These are phyloP conservation scores for Phallus indusiatus DNA, from an alignment of 768 basidiomycete genomes.

Conservation along the genomic window DNA sequence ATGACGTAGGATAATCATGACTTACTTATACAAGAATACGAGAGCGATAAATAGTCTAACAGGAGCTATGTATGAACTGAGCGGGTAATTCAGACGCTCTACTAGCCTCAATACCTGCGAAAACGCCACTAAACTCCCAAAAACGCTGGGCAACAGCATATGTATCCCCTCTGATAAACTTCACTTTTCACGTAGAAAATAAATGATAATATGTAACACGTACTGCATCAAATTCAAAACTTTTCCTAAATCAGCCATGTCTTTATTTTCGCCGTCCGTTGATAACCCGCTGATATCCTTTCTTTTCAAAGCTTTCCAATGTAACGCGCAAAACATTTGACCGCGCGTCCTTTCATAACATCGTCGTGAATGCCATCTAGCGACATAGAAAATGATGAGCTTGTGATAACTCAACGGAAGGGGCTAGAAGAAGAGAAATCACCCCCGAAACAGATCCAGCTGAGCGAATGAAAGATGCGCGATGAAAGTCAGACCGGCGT, in stretches of 20 bases:
- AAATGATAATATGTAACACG: slow-evolving; percentile 17
- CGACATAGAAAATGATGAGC: not conserved
- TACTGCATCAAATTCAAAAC: slow-evolving; percentile 72
- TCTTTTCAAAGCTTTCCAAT: slow-evolving; percentile 57
- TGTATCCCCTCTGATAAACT: slow-evolving; percentile 45
- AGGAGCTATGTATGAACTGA: slow-evolving; percentile 28
- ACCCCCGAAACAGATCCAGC: slow-evolving; percentile 40
- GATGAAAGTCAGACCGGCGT: slow-evolving; percentile 50
- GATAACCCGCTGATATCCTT: slow-evolving; percentile 46
- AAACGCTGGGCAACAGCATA: slow-evolving; percentile 64
- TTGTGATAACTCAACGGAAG: not conserved
- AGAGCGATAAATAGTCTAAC: slow-evolving; percentile 57
- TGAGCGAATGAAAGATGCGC: slow-evolving; percentile 61
- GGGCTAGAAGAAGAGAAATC: not conserved
- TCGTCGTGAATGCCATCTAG: slow-evolving; percentile 56
- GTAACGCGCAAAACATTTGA: slow-evolving; percentile 59
- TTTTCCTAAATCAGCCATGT: slow-evolving; percentile 53
- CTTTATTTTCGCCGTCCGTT: slow-evolving; percentile 18
- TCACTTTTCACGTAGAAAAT: not conserved
- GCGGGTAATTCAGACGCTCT: not conserved
- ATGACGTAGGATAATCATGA: not conserved
- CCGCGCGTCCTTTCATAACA: slow-evolving; percentile 67
- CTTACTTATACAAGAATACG: slow-evolving; percentile 61
- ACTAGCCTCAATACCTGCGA: slow-evolving; percentile 21
- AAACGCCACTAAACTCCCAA: slow-evolving; percentile 63